Conservation (phyloP, 176 grass and related monocot species). For the Musa troglodytarum region DNA sequence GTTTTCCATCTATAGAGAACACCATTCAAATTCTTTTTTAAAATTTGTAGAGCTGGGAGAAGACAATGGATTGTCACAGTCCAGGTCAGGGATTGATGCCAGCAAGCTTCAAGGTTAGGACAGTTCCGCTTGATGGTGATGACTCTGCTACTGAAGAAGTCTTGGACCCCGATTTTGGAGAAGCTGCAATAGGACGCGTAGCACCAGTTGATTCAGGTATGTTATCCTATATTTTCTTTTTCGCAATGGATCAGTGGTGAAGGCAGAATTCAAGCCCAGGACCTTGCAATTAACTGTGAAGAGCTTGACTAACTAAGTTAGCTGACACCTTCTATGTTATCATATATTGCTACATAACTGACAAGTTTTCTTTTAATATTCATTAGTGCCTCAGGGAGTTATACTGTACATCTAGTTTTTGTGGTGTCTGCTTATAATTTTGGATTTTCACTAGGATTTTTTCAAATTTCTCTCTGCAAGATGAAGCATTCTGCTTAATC, state of each 20-base stretch:
- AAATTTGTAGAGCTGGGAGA: constrained; percentile 77
- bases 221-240: neutral
- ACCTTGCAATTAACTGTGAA: too few species aligned
- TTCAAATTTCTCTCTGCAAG: neutral
- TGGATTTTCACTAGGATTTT: neutral
- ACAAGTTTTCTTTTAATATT: neutral
- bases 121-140: constrained; percentile 65
- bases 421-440: neutral
- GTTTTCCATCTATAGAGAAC: too few species aligned
- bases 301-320: too few species aligned
- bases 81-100: constrained; percentile 90
- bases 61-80: constrained; percentile 94
- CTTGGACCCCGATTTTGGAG: constrained; percentile 91
- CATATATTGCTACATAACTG: neutral
- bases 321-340: too few species aligned
- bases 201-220: constrained; percentile 93
- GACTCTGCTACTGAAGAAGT: constrained; percentile 72
- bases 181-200: constrained; percentile 84
- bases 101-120: constrained; percentile 83
- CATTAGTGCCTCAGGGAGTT: too few species aligned
- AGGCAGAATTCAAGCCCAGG: too few species aligned
- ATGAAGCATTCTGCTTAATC: too few species aligned
- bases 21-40: neutral
- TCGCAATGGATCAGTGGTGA: too few species aligned
- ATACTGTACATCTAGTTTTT: neutral